Evolutionary conservation across 2,329 filamentous ascomycete genomes (phyloP), one percentile per base, ranked within the genome.

Genomic region (Trichoderma polysporum): DNA sequence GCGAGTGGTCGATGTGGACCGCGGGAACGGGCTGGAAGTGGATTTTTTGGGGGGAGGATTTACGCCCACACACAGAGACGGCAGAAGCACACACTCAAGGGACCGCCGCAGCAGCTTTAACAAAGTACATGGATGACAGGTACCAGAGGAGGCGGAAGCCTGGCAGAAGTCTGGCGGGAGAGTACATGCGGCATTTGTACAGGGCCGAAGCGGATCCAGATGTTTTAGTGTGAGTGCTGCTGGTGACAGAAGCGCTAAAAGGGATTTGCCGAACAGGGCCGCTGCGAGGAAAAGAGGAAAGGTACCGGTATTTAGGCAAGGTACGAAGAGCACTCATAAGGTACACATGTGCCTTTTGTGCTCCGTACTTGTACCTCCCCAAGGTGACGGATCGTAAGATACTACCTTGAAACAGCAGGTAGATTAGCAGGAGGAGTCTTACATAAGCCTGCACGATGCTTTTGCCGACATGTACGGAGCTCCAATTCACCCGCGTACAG

Each of bases 1-100:
- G 54, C 59, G 64, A 66, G 64, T 52, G 64, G 64, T 66, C 37
- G 64, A 66, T 54, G 64, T 66, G 64, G 64, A 66, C 64, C 56
- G 54, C 64, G 64, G 64, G 64, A 66, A 59, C 37, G 35, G 56
- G 39, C 47, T 41, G 47, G 56, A 52, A 63, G 49, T 53, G 47
- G 60, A 54, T 53, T 63, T 54, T 63, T 57, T 50, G 22, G 50
- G 50, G 37, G 59, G 59, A 41, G 45, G 45, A 31, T 54, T 63
- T 54, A 13, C 49, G 60, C 37, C 60, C 60, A 54, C 49, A 63
- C 60, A 63, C 49, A 54, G 33, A 63, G 13, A 45, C 22, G 47
- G 59, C 33, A 52, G 39, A 62, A 52, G 59, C 59, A 62, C 45
- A 49, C 59, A 62, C 59, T 62, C 45, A 62, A 62, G 58, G 58